Percentiles rank a stretch among this genome's conserved stretches.
These are phyloP conservation scores for Bisporella sp. DNA, from an alignment of 2,329 filamentous ascomycete species.

Conservation along the genomic window DNA sequence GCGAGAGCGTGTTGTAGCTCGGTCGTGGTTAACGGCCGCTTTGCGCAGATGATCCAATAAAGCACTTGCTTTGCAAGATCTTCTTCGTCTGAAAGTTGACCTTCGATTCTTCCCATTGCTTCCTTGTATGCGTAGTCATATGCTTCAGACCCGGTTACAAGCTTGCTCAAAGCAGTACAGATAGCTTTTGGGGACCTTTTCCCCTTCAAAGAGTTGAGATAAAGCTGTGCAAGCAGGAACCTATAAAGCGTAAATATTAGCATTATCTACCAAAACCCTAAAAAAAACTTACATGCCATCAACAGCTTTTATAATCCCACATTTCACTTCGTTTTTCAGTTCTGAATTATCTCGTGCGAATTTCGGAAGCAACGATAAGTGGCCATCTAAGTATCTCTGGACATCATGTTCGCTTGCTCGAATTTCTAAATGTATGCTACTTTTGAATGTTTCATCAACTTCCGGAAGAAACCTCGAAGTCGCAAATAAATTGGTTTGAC, in stretches of 20 bases:
- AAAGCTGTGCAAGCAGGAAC: constrained; percentile 24
- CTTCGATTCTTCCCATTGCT: constrained; percentile 30
- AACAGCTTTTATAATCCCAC: not conserved
- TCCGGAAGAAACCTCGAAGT: not conserved
- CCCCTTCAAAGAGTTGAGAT: constrained; percentile 24
- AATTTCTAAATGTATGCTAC: not conserved
- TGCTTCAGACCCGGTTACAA: constrained; percentile 7
- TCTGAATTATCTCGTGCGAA: not conserved
- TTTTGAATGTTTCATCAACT: not conserved
- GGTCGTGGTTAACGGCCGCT: constrained; percentile 22
- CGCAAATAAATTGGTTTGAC: not conserved
- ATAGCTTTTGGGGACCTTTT: constrained; percentile 25
- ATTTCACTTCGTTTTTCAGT: not conserved
- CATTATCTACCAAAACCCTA: not conserved
- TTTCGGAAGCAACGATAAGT: not conserved
- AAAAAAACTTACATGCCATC: not conserved
- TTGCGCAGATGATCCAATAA: not conserved
- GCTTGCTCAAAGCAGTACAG: constrained; percentile 16
- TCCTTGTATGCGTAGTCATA: constrained; percentile 30
- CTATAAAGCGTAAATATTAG: not conserved
- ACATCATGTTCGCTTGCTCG: not conserved
- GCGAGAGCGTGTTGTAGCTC: constrained; percentile 38
- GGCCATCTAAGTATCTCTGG: not conserved
- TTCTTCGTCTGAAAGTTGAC: constrained; percentile 2
- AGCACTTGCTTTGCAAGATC: not conserved